Base-by-base conservation (phyloP, 2,329 filamentous ascomycete genomes). In the Colletotrichum australisinense region DNA sequence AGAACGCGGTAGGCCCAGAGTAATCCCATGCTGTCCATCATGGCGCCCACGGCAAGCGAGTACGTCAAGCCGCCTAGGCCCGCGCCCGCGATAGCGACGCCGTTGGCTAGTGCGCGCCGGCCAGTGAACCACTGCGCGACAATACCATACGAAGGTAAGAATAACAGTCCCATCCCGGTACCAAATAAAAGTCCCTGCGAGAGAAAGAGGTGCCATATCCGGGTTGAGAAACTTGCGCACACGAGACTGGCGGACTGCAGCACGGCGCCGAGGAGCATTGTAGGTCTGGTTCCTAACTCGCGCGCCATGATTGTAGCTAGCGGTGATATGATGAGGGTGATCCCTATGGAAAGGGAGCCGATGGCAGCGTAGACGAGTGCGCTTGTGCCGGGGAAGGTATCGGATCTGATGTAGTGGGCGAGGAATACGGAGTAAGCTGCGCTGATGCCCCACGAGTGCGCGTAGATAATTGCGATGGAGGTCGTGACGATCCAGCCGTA, bases 61-160 rank as follows among this genome's bases (percentile, higher is more conserved):
- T 82, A 84, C 5, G 81, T 77, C 5, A 83, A 67, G 1, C 84
- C 85, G 1, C 84, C 85, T 9, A 83, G 77, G 0, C 85, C 84
- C 5, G 82, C 81, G 0, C 84, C 85, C 1, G 82, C 80, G 8
- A 78, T 76, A 14, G 79, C 79, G 35, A 86, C 79, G 0, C 83
- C 83, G 32, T 82, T 84, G 1, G 84, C 84, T 2, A 86, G 74
- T 42, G 80, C 81, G 1, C 85, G 77, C 16, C 76, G 78, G 16
- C 73, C 77, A 16, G 75, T 69, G 74, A 86, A 87, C 84, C 84
- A 86, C 59, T 86, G 83, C 1, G 81, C 80, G 0, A 83, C 72
- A 2, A 86, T 77, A 1, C 81, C 79, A 1, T 82, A 77, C 38
- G 78, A 78, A 3, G 83, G 82, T 3, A 84, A 80, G 56, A 81